These are phyloP conservation scores for Pythium diclinum DNA, from an alignment of 352 stramenopile genomes.

Conservation along the genomic window DNA sequence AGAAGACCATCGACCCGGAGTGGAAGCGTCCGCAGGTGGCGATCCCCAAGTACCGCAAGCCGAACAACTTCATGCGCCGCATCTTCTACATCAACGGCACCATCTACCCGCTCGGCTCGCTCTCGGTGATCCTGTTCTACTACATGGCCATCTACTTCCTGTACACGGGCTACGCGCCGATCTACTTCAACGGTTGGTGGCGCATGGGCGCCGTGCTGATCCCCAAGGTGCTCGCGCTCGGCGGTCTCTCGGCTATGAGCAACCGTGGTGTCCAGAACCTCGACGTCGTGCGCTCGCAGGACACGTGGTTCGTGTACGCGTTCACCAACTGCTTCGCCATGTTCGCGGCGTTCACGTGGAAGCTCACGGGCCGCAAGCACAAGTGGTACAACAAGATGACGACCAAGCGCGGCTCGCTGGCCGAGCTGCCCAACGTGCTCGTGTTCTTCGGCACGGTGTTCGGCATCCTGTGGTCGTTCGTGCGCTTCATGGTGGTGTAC, in stretches of 20 bases:
- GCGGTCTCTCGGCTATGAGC: constrained; percentile 67
- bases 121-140: constrained; percentile 78
- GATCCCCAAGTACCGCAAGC: constrained; percentile 45
- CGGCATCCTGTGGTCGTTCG: constrained; percentile 62
- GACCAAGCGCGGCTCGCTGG: constrained; percentile 52
- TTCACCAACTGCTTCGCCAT: constrained; percentile 81
- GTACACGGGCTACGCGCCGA: constrained; percentile 73
- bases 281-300: constrained; percentile 78
- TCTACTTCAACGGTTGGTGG: constrained; percentile 74
- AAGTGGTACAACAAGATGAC: constrained; percentile 80
- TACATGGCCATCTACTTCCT: constrained; percentile 87
- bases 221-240: constrained; percentile 76
- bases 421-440: constrained; percentile 74
- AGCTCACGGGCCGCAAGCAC: constrained; percentile 75
- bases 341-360: constrained; percentile 77
- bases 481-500: constrained; percentile 78
- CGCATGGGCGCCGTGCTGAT: constrained; percentile 70
- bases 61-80: constrained; percentile 68
- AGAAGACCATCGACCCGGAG: constrained; percentile 39
- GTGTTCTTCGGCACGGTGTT: constrained; percentile 69
- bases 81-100: constrained; percentile 83
- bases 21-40: constrained; percentile 31
- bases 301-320: constrained; percentile 82
- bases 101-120: constrained; percentile 75
- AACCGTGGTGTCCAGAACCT: constrained; percentile 84